Percentiles rank a stretch among this genome's conserved stretches.
Conservation (phyloP, 345 rosid genomes). For the Lagerstroemia speciosa region DNA sequence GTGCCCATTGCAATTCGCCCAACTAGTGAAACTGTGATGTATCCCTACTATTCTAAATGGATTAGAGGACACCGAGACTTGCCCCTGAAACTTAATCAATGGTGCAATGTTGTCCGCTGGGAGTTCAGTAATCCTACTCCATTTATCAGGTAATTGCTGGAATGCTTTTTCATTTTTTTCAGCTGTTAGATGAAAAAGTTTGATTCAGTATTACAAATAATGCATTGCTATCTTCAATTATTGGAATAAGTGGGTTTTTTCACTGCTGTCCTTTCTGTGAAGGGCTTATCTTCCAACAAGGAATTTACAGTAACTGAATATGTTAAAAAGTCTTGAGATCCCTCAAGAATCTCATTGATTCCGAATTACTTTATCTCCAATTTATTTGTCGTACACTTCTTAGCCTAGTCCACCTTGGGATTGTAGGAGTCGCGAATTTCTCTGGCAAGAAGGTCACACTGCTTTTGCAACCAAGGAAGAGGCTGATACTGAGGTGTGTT, state of each 20-base stretch:
- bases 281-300: background rate
- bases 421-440: conserved; percentile 93
- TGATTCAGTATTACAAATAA: background rate
- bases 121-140: conserved; percentile 99
- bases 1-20: conserved; percentile 93
- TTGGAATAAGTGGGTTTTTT: background rate
- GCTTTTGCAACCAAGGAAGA: conserved; percentile 80
- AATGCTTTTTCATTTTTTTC: background rate
- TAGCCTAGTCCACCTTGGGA: conserved; percentile 3
- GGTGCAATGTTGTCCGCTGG: conserved; percentile 99
- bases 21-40: conserved; percentile 97
- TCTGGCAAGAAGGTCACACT: conserved; percentile 99
- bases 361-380: background rate
- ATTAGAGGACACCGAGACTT: conserved; percentile 95
- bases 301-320: background rate
- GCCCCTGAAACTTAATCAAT: conserved; percentile 91
- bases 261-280: background rate
- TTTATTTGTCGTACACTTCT: background rate
- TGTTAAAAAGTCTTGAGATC: background rate
- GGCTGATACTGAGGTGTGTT: conserved; percentile 78
- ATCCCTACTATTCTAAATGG: conserved; percentile 95
- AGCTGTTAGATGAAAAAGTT: background rate
- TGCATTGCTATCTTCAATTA: background rate
- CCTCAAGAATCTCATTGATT: background rate
- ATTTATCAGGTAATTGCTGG: conserved; percentile 64